Evolutionary conservation across 202 grass and related monocot genomes (phyloP).

Genomic region (Hordeum pubiflorum): DNA sequence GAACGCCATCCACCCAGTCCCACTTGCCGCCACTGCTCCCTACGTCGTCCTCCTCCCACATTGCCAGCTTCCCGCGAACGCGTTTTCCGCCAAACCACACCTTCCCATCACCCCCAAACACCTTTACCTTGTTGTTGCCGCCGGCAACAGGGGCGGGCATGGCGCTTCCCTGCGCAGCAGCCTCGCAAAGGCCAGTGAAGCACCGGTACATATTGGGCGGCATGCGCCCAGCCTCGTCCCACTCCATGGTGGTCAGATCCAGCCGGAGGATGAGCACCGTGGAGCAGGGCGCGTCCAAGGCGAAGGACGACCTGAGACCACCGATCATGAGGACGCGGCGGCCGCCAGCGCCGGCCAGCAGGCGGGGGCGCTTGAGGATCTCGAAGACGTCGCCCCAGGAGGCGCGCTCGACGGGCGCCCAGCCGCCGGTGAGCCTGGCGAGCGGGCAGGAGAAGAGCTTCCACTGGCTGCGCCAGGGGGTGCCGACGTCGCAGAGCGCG

Average conservation of each 20-base stretch:
- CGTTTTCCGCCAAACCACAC: slow-evolving; percentile 95
- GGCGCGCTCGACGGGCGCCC: slow-evolving; percentile 64
- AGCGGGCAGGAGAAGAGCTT: slow-evolving; percentile 91
- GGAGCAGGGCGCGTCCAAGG: slow-evolving; percentile 77
- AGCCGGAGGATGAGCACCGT: slow-evolving; percentile 83
- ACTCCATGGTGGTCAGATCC: slow-evolving; percentile 82
- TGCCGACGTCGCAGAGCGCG: slow-evolving; percentile 83
- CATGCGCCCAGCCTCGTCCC: slow-evolving; percentile 95
- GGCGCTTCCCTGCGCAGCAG: slow-evolving; percentile 35
- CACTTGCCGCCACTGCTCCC: slow-evolving; percentile 41
- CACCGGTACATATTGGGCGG: slow-evolving; percentile 80
- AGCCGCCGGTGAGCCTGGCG: slow-evolving; percentile 49
- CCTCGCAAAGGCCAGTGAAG: slow-evolving; percentile 65
- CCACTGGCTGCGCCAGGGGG: slow-evolving; percentile 94
- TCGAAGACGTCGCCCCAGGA: slow-evolving; percentile 84
- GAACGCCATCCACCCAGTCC: slow-evolving; percentile 75
- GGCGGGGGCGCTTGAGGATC: slow-evolving; percentile 85
- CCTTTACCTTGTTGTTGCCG: slow-evolving; percentile 90
- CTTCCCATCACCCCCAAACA: slow-evolving; percentile 92
- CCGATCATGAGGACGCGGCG: slow-evolving; percentile 86
- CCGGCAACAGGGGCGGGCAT: not conserved
- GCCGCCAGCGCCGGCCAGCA: slow-evolving; percentile 57
- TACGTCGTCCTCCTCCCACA: slow-evolving; percentile 83
- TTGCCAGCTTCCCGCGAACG: slow-evolving; percentile 73
- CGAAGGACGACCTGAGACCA: slow-evolving; percentile 78